Conservation (phyloP, 192 early-diverging fungal species). For the Borealophlyctis nickersoniae region DNA sequence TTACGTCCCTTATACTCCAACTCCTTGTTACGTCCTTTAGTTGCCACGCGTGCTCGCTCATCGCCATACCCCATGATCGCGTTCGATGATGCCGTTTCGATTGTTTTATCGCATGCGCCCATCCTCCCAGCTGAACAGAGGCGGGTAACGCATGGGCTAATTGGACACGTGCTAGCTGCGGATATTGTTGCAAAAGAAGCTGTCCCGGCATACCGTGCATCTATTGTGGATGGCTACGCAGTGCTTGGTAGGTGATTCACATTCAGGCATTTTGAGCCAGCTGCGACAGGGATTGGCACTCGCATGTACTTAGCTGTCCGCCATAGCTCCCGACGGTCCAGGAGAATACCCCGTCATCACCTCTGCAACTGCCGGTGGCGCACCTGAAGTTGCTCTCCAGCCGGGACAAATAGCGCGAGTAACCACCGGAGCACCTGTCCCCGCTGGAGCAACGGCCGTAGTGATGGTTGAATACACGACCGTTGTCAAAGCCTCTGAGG, state of each 20-base stretch:
- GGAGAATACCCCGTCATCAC: slow-evolving; percentile 71
- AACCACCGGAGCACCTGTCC: slow-evolving; percentile 85
- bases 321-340: slow-evolving; percentile 67
- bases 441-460: slow-evolving; percentile 80
- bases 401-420: slow-evolving; percentile 65
- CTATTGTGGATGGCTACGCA: slow-evolving; percentile 93
- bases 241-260: slow-evolving; percentile 69
- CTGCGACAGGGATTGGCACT: too few species aligned
- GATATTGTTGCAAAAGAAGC: slow-evolving; percentile 69
- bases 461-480: slow-evolving; percentile 95
- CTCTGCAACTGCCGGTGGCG: slow-evolving; percentile 54
- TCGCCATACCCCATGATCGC: slow-evolving; percentile 83
- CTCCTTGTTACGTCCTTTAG: too few species aligned
- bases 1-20: too few species aligned
- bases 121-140: slow-evolving; percentile 29
- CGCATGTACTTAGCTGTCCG: neutral
- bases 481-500: slow-evolving; percentile 53
- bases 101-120: slow-evolving; percentile 45
- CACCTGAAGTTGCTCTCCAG: slow-evolving; percentile 33
- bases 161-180: slow-evolving; percentile 69
- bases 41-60: slow-evolving; percentile 63
- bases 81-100: slow-evolving; percentile 60
- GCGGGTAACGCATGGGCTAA: slow-evolving; percentile 44
- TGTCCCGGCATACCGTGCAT: slow-evolving; percentile 84
- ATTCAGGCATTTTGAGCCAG: too few species aligned